Evolutionary conservation across 257 asterid species (phyloP).

Genomic region (Haberlea rhodopensis): DNA sequence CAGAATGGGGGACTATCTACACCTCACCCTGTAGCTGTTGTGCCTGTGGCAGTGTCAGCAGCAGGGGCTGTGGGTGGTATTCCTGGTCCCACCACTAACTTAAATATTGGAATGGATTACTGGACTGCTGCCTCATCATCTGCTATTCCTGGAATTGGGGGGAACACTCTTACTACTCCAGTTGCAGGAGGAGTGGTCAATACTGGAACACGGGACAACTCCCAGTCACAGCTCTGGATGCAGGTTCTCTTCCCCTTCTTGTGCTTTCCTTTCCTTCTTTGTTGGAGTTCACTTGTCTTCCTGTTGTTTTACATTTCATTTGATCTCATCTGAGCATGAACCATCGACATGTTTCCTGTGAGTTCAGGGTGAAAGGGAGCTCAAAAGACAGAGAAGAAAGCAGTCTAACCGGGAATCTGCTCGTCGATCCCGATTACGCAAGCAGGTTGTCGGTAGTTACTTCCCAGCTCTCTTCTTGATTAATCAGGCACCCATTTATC

Average conservation of each 20-base stretch:
- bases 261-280: conserved; percentile 4
- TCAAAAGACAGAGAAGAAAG: conserved; percentile 89
- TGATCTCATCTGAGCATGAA: conserved; percentile 5
- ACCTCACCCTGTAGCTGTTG: conserved; percentile 44
- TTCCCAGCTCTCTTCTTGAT: background rate
- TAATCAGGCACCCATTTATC: background rate
- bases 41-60: conserved; percentile 63
- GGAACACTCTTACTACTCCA: conserved; percentile 59
- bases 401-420: conserved; percentile 98
- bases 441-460: conserved; percentile 54
- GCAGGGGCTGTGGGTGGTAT: conserved; percentile 61
- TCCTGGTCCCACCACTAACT: conserved; percentile 85
- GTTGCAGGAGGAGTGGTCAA: conserved; percentile 59
- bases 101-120: conserved; percentile 89
- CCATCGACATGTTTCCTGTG: conserved; percentile 21
- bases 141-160: conserved; percentile 61
- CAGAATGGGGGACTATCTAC: conserved; percentile 60
- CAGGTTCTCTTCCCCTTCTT: conserved; percentile 42
- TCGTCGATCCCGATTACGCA: conserved; percentile 89
- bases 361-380: conserved; percentile 85
- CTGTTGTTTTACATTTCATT: background rate
- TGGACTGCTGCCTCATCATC: conserved; percentile 68
- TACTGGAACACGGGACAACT: conserved; percentile 63
- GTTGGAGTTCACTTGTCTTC: background rate
- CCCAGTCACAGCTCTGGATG: conserved; percentile 71